Conservation (phyloP, 345 rosid genomes). For the Populus pruinosa region DNA sequence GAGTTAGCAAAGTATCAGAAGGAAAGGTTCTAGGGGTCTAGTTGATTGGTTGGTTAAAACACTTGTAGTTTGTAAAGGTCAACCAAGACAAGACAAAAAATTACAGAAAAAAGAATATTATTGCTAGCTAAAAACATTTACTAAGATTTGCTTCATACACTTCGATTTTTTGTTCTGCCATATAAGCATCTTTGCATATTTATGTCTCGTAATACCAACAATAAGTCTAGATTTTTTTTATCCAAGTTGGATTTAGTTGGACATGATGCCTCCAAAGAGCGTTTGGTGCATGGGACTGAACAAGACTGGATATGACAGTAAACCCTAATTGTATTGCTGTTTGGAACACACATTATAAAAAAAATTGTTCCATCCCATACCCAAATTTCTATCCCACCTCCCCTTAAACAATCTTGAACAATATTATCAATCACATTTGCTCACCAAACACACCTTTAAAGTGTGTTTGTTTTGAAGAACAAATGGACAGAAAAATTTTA, state of each 20-base stretch:
- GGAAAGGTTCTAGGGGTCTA: background rate
- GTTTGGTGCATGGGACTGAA: background rate
- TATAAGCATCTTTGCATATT: no score
- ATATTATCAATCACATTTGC: background rate
- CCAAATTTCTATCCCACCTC: background rate
- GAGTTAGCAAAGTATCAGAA: background rate
- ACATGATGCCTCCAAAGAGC: no score
- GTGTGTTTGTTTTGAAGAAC: background rate
- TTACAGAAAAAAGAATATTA: no score
- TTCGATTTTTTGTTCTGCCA: no score
- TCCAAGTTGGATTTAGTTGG: no score
- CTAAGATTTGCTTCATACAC: no score
- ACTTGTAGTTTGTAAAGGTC: no score
- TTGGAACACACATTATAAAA: background rate
- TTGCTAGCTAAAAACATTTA: background rate
- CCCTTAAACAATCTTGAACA: background rate
- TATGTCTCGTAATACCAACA: no score
- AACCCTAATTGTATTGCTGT: no score
- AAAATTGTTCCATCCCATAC: background rate
- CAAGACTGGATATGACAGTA: background rate
- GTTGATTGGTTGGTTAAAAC: no score
- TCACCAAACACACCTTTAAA: background rate
- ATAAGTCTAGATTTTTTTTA: no score
- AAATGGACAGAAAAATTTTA: background rate
- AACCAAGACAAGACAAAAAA: no score